phyloP scores from a whole-genome alignment of 805 yeast species.

The Schwanniomyces sp. region DNA sequence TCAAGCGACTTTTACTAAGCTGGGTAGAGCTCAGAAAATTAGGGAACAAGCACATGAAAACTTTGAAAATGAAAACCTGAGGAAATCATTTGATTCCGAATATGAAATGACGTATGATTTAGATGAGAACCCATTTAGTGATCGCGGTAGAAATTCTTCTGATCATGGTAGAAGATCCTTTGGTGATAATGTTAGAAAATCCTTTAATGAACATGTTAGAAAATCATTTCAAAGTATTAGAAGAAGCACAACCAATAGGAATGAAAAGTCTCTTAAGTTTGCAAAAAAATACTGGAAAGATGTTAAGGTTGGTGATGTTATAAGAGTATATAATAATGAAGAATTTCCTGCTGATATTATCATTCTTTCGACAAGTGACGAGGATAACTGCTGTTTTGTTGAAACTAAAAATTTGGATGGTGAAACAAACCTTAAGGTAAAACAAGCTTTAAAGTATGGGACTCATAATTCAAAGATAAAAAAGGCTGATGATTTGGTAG shows the following conservation, averaged over 20 bases:
- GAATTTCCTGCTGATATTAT: constrained; percentile 78
- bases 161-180: constrained; percentile 12
- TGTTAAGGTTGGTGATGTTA: constrained; percentile 71
- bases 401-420: constrained; percentile 49
- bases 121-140: constrained; percentile 12
- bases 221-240: constrained; percentile 18
- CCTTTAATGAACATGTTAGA: constrained; percentile 2
- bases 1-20: constrained; percentile 30
- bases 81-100: constrained; percentile 37
- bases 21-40: constrained; percentile 33
- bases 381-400: constrained; percentile 66
- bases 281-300: constrained; percentile 59
- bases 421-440: constrained; percentile 68
- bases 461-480: constrained; percentile 43
- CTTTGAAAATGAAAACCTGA: constrained; percentile 1
- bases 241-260: constrained; percentile 7
- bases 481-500: constrained; percentile 36
- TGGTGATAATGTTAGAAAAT: background rate
- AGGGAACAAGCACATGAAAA: constrained; percentile 13
- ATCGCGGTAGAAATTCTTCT: constrained; percentile 11
- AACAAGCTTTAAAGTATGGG: constrained; percentile 68
- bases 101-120: constrained; percentile 11
- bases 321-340: constrained; percentile 67
- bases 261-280: constrained; percentile 26
- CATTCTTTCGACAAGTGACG: constrained; percentile 65